Percentiles rank a stretch among this genome's conserved stretches.
These are phyloP conservation scores for Podaxis carcinomalis DNA, from an alignment of 768 basidiomycete species.

Conservation along the genomic window DNA sequence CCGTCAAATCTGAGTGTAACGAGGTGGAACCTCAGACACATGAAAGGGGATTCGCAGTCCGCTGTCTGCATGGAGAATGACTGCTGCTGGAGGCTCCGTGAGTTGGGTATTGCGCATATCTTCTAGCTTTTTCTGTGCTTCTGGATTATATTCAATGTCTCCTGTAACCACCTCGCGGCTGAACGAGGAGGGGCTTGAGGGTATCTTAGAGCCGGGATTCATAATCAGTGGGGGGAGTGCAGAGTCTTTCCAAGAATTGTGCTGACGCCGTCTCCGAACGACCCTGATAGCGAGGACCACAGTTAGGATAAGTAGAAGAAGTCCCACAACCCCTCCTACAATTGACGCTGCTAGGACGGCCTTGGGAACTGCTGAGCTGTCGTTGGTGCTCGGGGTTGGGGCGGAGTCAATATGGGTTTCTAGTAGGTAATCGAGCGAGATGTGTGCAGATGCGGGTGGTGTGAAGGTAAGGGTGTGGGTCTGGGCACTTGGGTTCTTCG, in stretches of 20 bases:
- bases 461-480: background rate
- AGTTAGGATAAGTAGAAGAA: background rate
- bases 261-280: background rate
- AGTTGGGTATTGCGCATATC: background rate
- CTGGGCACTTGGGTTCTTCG: background rate
- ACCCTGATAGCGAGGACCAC: background rate
- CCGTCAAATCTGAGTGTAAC: constrained; percentile 1
- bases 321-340: background rate
- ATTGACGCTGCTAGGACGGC: background rate
- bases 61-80: constrained; percentile 6
- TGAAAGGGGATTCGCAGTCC: background rate
- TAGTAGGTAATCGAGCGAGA: background rate
- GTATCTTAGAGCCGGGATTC: background rate
- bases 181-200: constrained; percentile 7
- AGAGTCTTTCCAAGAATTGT: constrained; percentile 4
- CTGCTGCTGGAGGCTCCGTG: background rate
- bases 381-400: background rate
- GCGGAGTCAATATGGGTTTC: background rate
- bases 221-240: background rate
- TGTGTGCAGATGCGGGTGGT: too few relatives aligned
- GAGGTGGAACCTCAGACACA: background rate
- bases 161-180: constrained; percentile 8
- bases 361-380: background rate
- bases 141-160: constrained; percentile 9
- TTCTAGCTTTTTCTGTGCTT: constrained; percentile 8